Conservation (phyloP, 2,329 filamentous ascomycete species). For the Verticillium longisporum region DNA sequence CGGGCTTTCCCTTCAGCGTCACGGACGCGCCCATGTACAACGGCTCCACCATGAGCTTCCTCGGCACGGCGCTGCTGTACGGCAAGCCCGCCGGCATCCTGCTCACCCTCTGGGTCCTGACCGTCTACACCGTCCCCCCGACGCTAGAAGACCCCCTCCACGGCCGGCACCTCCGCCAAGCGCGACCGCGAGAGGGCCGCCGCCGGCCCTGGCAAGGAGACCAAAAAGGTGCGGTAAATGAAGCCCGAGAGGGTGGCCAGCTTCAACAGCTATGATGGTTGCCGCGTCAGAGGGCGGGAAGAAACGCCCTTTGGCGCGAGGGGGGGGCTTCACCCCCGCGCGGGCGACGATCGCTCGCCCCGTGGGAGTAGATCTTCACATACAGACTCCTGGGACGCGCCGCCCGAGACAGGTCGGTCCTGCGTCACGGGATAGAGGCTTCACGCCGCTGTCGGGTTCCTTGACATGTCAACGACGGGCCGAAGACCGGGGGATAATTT, state of each 20-base stretch:
- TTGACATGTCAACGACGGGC: not conserved
- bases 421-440: not conserved
- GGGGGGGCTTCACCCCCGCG: not conserved
- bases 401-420: not conserved
- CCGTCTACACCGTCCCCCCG: constrained; percentile 75
- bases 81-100: constrained; percentile 82
- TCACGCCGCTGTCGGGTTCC: not conserved
- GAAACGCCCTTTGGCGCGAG: not conserved
- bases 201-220: constrained; percentile 24
- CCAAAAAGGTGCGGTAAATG: constrained; percentile 45
- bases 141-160: constrained; percentile 92
- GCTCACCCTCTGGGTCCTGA: constrained; percentile 66
- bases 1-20: constrained; percentile 92
- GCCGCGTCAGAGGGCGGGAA: not conserved
- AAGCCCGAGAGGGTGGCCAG: constrained; percentile 3
- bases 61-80: constrained; percentile 77
- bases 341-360: no score
- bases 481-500: not conserved
- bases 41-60: constrained; percentile 85
- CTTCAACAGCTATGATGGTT: constrained; percentile 11
- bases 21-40: constrained; percentile 93
- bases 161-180: constrained; percentile 86
- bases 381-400: not conserved
- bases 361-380: not conserved
- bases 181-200: constrained; percentile 54